These are phyloP conservation scores for Bertia moriformis DNA, from an alignment of 2,329 filamentous ascomycete species.

Conservation along the genomic window DNA sequence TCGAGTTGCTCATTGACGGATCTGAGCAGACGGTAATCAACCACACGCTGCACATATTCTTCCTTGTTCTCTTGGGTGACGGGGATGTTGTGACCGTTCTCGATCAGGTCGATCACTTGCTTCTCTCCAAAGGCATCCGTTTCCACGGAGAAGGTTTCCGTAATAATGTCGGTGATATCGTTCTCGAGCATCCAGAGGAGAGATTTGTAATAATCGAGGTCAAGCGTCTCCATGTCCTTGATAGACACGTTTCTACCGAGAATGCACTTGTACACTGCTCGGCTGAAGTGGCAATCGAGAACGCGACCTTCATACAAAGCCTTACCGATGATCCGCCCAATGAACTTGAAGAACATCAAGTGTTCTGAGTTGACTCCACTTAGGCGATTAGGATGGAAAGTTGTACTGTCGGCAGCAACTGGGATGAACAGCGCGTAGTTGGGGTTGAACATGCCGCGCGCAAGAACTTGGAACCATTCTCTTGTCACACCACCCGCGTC, in stretches of 20 bases:
- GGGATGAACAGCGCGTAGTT: constrained; percentile 95
- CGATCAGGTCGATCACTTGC: constrained; percentile 72
- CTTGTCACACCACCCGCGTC: constrained; percentile 94
- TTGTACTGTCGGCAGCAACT: constrained; percentile 91
- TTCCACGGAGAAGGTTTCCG: constrained; percentile 87
- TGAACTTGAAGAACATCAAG: constrained; percentile 97
- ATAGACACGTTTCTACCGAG: constrained; percentile 88
- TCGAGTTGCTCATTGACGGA: constrained; percentile 93
- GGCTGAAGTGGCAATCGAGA: constrained; percentile 95
- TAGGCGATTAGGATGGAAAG: constrained; percentile 93
- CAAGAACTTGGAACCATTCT: constrained; percentile 97
- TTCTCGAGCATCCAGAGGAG: constrained; percentile 97
- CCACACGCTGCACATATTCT: constrained; percentile 85
- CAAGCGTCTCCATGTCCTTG: constrained; percentile 98
- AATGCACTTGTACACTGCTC: constrained; percentile 95
- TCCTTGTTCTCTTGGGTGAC: constrained; percentile 98
- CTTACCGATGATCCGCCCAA: constrained; percentile 95
- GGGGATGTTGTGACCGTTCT: constrained; percentile 76
- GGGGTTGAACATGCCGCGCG: constrained; percentile 96
- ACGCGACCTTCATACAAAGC: constrained; percentile 91
- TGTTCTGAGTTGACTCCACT: constrained; percentile 93
- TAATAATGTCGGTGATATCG: constrained; percentile 94
- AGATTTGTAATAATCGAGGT: constrained; percentile 97
- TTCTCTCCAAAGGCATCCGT: constrained; percentile 87
- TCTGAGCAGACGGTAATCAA: constrained; percentile 81